phyloP scores from a whole-genome alignment of 345 rosid species.

The Schrenkiella parvula region DNA sequence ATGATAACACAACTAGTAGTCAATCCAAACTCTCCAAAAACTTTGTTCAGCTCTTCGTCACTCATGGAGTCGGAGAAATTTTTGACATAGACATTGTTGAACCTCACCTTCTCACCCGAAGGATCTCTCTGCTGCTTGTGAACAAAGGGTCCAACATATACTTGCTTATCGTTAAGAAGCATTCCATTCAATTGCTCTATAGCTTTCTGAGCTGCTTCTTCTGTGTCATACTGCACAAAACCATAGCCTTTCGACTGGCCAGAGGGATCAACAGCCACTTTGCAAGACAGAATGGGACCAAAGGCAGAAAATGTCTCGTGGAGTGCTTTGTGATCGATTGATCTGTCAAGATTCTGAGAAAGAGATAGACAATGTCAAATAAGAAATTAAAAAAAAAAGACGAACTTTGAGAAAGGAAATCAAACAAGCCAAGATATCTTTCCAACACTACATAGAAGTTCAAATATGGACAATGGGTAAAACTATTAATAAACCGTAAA shows the following conservation, averaged over 20 bases:
- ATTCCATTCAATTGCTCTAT: conserved; percentile 83
- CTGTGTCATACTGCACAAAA: conserved; percentile 80
- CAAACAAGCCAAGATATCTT: background rate
- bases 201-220: conserved; percentile 76
- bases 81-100: conserved; percentile 81
- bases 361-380: background rate
- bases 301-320: conserved; percentile 85
- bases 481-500: no score
- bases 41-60: conserved; percentile 65
- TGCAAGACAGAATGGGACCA: conserved; percentile 85
- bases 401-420: background rate
- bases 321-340: conserved; percentile 90
- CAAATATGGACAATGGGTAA: background rate
- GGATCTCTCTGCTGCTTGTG: conserved; percentile 82
- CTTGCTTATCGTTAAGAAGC: conserved; percentile 93
- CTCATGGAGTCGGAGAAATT: conserved; percentile 60
- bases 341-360: conserved; percentile 72
- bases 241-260: conserved; percentile 97
- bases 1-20: conserved; percentile 78
- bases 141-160: conserved; percentile 85
- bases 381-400: background rate
- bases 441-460: background rate
- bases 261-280: conserved; percentile 67
- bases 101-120: conserved; percentile 44
- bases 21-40: conserved; percentile 72